A percentile compares a stretch with the other conserved stretches of the same genome.
Evolutionary conservation across 202 grass and related monocot species (phyloP).

Genomic region (Eragrostis tef): DNA sequence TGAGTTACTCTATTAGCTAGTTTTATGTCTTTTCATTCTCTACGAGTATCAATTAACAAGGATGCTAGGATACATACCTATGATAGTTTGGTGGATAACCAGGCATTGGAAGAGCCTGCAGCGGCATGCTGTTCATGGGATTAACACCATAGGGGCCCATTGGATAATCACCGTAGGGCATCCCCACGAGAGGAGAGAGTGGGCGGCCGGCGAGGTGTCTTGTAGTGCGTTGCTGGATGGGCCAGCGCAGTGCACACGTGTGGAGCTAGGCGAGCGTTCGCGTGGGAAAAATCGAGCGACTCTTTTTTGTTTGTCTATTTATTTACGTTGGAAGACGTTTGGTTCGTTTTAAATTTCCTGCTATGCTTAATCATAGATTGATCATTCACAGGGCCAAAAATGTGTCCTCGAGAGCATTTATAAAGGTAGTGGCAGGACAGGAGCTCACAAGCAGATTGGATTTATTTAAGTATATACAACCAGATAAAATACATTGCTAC

Average conservation of each 20-base stretch:
- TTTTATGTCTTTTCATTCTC: neutral
- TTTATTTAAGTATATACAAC: too few species aligned
- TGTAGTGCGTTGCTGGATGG: neutral
- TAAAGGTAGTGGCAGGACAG: too few species aligned
- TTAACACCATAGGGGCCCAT: slow-evolving; percentile 43
- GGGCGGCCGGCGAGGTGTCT: neutral
- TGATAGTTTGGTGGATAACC: slow-evolving; percentile 44
- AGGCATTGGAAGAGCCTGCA: slow-evolving; percentile 40
- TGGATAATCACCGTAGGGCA: slow-evolving; percentile 52
- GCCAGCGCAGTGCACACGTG: slow-evolving; percentile 40
- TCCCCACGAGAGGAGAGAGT: slow-evolving; percentile 1
- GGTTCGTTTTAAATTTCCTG: neutral
- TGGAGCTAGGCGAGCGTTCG: neutral
- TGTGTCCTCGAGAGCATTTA: too few species aligned
- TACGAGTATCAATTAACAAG: neutral
- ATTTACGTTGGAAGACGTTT: neutral
- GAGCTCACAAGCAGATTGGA: too few species aligned
- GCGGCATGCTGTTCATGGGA: slow-evolving; percentile 37
- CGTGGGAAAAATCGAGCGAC: neutral
- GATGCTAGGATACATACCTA: slow-evolving; percentile 36
- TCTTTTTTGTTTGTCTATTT: neutral
- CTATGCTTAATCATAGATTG: neutral
- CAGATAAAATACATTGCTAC: too few species aligned
- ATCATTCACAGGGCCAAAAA: too few species aligned
- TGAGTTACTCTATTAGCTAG: neutral